Evolutionary conservation across 306 rosid genomes (phyloP).

Genomic region (Neltuma alba): DNA sequence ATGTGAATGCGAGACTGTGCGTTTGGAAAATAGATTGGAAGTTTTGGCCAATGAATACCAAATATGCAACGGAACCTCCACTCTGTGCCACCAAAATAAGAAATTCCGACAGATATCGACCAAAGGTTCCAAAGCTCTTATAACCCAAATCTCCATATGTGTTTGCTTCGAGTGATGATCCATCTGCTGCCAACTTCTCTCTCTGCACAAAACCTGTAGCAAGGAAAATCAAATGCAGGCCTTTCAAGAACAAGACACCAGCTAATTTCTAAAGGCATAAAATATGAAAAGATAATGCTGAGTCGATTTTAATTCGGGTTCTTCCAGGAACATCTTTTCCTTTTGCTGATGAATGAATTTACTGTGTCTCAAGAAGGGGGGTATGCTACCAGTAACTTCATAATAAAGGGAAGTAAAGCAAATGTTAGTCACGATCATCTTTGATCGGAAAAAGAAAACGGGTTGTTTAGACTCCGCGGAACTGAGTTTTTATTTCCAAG

Average conservation of each 20-base stretch:
- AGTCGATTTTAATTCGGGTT: background rate
- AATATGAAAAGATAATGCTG: background rate
- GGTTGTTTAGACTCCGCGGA: background rate
- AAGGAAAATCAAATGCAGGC: conserved; percentile 32
- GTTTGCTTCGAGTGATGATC: conserved; percentile 44
- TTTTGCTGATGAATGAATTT: conserved; percentile 11
- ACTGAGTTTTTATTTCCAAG: background rate
- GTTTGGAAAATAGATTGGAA: conserved; percentile 57
- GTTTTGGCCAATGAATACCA: conserved; percentile 84
- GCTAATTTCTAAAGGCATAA: conserved; percentile 17
- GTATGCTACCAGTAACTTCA: background rate
- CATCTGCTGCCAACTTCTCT: conserved; percentile 59
- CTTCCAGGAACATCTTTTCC: conserved; percentile 15
- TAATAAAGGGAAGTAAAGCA: conserved; percentile 13
- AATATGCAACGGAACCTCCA: conserved; percentile 82
- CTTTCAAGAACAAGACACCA: background rate
- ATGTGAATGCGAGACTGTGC: conserved; percentile 35
- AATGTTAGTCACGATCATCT: background rate
- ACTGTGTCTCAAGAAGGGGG: background rate
- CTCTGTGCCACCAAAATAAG: conserved; percentile 67
- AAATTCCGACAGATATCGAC: conserved; percentile 70
- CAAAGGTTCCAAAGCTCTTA: conserved; percentile 61
- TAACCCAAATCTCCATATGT: conserved; percentile 85
- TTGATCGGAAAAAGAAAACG: background rate
- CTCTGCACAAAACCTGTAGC: conserved; percentile 69